These are phyloP conservation scores for Croton setiger DNA, from an alignment of 441 rosid genomes.

Conservation along the genomic window DNA sequence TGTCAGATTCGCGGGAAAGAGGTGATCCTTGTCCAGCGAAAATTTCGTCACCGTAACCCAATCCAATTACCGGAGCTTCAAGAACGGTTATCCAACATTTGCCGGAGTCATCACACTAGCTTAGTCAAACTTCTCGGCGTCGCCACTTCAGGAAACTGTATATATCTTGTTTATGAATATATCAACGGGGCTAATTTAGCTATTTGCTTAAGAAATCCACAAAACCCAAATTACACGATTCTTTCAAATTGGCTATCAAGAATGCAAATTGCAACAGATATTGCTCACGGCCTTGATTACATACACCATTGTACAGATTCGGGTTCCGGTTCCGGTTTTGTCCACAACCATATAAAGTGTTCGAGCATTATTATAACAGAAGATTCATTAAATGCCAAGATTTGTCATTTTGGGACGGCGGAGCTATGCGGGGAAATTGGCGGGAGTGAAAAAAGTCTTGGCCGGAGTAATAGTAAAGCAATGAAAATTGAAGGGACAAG, in stretches of 20 bases:
- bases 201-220: conserved; percentile 57
- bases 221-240: conserved; percentile 61
- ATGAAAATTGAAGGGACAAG: conserved; percentile 63
- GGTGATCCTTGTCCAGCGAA: conserved; percentile 59
- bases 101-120: conserved; percentile 73
- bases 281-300: conserved; percentile 87
- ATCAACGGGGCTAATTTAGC: conserved; percentile 57
- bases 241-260: conserved; percentile 65
- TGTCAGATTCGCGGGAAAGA: conserved; percentile 59
- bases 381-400: conserved; percentile 52
- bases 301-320: conserved; percentile 66
- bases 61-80: conserved; percentile 39
- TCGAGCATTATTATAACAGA: conserved; percentile 64
- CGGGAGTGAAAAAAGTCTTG: conserved; percentile 15
- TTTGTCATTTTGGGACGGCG: conserved; percentile 85
- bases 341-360: conserved; percentile 71
- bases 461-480: conserved; percentile 26
- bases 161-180: conserved; percentile 64
- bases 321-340: conserved; percentile 45
- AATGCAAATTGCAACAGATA: conserved; percentile 75
- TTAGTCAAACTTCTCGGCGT: conserved; percentile 68
- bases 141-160: conserved; percentile 51
- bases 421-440: conserved; percentile 76
- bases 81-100: conserved; percentile 48
- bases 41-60: conserved; percentile 39